Evolutionary conservation across 73 alveolate genomes (phyloP), one percentile per base, ranked within the genome.

Genomic region (Blepharisma stoltei): DNA sequence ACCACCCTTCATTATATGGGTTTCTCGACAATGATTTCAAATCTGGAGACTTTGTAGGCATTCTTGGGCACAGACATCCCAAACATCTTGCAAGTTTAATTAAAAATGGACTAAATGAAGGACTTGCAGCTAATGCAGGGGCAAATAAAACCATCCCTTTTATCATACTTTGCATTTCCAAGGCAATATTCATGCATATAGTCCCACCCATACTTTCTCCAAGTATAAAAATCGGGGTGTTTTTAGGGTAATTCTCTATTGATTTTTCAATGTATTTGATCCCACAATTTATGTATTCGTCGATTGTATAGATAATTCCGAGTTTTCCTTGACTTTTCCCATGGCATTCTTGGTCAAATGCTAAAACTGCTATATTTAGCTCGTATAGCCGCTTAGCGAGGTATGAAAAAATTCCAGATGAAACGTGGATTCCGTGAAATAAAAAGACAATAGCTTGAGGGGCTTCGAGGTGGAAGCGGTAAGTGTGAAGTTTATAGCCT

Each of bases 141-240:
- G 76, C 65, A 7, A 69, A 38, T 69, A 69, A 69, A 38, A 69
- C 27, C 11, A 69, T 44, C 41, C 79, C 79, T 20, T 60, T 60
- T 60, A 60, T 60, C 38, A 20, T 14, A n/a, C 5, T 38, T 20
- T n/a, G 73, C 73, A 8, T n/a, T 20, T 60, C 23, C 11, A 60
- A 25, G 5, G 76, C 60, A 0, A 46, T 43, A 9, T 9, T 37
- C 1, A 44, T 5, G 43, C 67, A 11, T 53, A 69, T 69, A 7
- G 43, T 14, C 25, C 79, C 79, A 37, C 79, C 79, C 65, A 69
- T 38, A 69, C 67, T 44, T 7, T 18, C 20, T 18, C 79, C 79
- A 2, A 69, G 11, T 14, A 69, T 18, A 69, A 69, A 69, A 14
- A 69, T 44, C 4, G 79, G 79, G 3, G 41, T 14, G 3, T 44